A percentile compares a stretch with the other conserved stretches of the same genome.
phyloP scores from a whole-genome alignment of 208 protist genomes.

The Trypanosoma cruzi region DNA sequence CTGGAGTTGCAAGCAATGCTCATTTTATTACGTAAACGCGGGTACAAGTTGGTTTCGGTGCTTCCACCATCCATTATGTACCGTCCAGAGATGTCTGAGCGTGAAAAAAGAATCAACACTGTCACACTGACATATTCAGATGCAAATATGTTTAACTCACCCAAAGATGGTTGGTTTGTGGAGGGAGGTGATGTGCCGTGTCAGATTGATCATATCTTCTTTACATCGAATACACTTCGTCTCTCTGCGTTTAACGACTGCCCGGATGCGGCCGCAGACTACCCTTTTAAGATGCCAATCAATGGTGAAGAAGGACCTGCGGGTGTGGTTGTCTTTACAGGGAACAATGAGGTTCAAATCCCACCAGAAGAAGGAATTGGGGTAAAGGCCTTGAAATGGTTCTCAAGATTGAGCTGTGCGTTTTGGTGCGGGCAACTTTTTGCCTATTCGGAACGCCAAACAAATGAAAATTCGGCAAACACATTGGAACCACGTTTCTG shows the following conservation, averaged over 20 bases:
- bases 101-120: conserved; percentile 26
- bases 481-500: conserved; percentile 18
- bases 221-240: conserved; percentile 44
- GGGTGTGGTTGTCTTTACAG: conserved; percentile 79
- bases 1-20: conserved; percentile 84
- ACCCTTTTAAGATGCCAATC: conserved; percentile 33
- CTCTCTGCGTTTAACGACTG: conserved; percentile 69
- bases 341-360: conserved; percentile 48
- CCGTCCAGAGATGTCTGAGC: conserved; percentile 4
- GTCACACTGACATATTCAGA: conserved; percentile 72
- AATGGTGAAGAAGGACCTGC: conserved; percentile 34
- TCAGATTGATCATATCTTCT: conserved; percentile 92
- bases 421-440: neutral
- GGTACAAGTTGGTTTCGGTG: conserved; percentile 70
- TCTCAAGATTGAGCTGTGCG: neutral
- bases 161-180: conserved; percentile 69
- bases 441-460: neutral
- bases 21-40: conserved; percentile 64
- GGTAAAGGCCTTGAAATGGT: neutral
- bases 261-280: conserved; percentile 55
- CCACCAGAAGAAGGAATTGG: conserved; percentile 8
- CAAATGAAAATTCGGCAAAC: neutral
- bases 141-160: conserved; percentile 77
- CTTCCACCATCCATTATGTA: conserved; percentile 40
- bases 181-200: conserved; percentile 69